Conservation (phyloP, 495 filamentous ascomycete genomes). For the Penicillium cataractarum region DNA sequence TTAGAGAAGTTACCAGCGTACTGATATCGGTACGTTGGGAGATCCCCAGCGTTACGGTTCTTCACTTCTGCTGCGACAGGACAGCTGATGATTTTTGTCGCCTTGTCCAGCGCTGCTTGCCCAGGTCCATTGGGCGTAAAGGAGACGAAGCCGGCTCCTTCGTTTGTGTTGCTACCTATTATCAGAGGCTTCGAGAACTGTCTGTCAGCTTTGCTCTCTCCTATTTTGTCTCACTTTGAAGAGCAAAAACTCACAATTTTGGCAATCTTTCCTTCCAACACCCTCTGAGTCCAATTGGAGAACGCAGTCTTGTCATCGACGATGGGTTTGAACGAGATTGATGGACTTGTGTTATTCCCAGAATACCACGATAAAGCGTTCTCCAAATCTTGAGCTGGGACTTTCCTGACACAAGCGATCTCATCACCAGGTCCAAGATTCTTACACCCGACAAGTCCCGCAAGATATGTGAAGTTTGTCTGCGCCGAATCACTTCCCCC, state of each 20-base stretch:
- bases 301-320: constrained; percentile 21
- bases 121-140: constrained; percentile 21
- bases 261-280: constrained; percentile 18
- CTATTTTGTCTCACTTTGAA: neutral
- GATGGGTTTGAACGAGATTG: constrained; percentile 20
- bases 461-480: constrained; percentile 24
- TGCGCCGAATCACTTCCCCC: constrained; percentile 10
- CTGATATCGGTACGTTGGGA: constrained; percentile 42
- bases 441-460: constrained; percentile 18
- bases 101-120: constrained; percentile 4
- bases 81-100: constrained; percentile 19
- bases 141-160: constrained; percentile 23
- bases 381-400: constrained; percentile 12
- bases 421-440: constrained; percentile 13
- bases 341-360: constrained; percentile 14
- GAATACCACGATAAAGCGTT: constrained; percentile 13
- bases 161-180: constrained; percentile 22
- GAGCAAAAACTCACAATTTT: constrained; percentile 11
- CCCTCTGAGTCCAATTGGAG: constrained; percentile 19
- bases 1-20: constrained; percentile 54
- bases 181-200: constrained; percentile 15
- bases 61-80: constrained; percentile 18
- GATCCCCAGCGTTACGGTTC: constrained; percentile 9
- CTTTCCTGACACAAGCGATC: constrained; percentile 17
- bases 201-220: neutral